Percentiles rank a stretch among this genome's conserved stretches.
These are phyloP conservation scores for Clitopilus passeckerianus DNA, from an alignment of 768 basidiomycete species.

Conservation along the genomic window DNA sequence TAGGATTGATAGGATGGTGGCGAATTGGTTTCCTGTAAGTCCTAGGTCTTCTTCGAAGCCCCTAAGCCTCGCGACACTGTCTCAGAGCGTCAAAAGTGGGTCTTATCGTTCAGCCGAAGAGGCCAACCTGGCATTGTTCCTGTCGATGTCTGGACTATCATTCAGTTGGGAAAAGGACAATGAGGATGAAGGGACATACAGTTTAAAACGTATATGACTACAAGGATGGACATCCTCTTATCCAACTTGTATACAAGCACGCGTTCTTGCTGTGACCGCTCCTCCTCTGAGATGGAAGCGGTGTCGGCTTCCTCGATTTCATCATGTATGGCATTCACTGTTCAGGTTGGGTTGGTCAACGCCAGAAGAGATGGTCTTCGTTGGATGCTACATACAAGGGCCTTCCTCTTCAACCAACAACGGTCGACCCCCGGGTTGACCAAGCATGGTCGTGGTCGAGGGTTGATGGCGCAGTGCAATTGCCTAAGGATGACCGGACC, in stretches of 20 bases:
- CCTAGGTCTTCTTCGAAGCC: slow-evolving; percentile 69
- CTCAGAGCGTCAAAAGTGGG: background rate
- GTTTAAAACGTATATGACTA: slow-evolving; percentile 48
- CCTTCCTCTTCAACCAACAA: background rate
- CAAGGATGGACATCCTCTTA: slow-evolving; percentile 47
- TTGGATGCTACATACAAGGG: background rate
- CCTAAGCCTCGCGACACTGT: slow-evolving; percentile 64
- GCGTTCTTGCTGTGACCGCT: slow-evolving; percentile 42
- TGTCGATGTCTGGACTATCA: slow-evolving; percentile 47
- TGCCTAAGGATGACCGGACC: background rate
- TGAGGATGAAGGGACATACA: slow-evolving; percentile 23
- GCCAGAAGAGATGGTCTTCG: background rate
- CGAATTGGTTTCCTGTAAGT: slow-evolving; percentile 58
- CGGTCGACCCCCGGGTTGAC: background rate
- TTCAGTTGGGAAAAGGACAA: background rate
- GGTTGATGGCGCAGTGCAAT: background rate
- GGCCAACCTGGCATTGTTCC: slow-evolving; percentile 55
- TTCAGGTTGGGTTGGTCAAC: background rate
- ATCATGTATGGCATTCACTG: background rate
- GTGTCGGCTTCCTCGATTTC: too few species aligned
- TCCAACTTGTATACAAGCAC: slow-evolving; percentile 54
- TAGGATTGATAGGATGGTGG: slow-evolving; percentile 61
- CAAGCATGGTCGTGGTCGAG: background rate
- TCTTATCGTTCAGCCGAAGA: background rate
- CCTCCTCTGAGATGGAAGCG: slow-evolving; percentile 18